Conservation (phyloP, 805 yeast genomes). For the Hanseniaspora clermontiae region DNA sequence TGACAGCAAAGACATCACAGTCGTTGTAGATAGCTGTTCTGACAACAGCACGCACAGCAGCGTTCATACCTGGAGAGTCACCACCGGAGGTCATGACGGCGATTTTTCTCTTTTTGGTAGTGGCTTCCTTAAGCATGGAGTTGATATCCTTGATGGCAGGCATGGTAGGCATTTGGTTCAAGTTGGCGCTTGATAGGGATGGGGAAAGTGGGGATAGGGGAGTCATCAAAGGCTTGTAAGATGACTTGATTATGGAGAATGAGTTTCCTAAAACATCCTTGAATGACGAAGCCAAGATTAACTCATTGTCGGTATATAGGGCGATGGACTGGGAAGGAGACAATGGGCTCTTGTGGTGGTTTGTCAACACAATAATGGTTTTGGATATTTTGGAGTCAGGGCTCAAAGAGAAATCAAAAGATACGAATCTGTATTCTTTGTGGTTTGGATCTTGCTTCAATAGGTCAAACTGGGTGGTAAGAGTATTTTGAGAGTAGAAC, state of each 20-base stretch:
- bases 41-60: conserved; percentile 89
- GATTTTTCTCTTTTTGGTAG: conserved; percentile 37
- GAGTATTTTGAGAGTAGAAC: neutral
- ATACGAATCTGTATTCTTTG: conserved; percentile 10
- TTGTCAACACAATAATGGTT: conserved; percentile 3
- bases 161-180: neutral
- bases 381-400: neutral
- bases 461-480: conserved; percentile 3
- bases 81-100: conserved; percentile 99
- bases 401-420: conserved; percentile 6
- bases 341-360: neutral
- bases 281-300: neutral
- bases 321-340: neutral
- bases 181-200: neutral
- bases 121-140: neutral
- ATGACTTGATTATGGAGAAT: neutral
- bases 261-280: conserved; percentile 7
- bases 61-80: conserved; percentile 98
- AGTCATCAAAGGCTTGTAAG: neutral
- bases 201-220: conserved; percentile 1
- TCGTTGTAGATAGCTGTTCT: conserved; percentile 77
- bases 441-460: conserved; percentile 8
- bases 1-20: conserved; percentile 83
- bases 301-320: conserved; percentile 1
- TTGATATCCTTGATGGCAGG: neutral